Evolutionary conservation across 73 alveolate genomes (phyloP).

Genomic region (Strombidium stylifer): DNA sequence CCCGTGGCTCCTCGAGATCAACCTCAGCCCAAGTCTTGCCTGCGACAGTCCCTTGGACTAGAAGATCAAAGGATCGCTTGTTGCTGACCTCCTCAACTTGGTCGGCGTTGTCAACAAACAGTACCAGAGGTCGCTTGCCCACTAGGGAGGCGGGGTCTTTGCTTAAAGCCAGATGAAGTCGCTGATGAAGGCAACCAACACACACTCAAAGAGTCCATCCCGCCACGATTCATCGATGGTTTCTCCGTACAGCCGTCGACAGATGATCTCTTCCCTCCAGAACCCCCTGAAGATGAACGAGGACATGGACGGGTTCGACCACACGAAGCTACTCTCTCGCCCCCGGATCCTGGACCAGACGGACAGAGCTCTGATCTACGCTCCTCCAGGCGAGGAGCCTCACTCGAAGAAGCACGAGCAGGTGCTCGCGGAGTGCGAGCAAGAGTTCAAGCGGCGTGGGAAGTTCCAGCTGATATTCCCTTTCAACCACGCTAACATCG

Average conservation of each 20-base stretch:
- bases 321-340: background rate
- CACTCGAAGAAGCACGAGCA: slow-evolving; percentile 17
- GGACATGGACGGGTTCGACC: background rate
- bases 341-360: background rate
- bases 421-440: slow-evolving; percentile 64
- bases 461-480: slow-evolving; percentile 69
- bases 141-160: background rate
- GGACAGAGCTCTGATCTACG: background rate
- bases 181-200: background rate
- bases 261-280: slow-evolving; percentile 4
- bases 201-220: background rate
- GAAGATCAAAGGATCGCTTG: slow-evolving; percentile 82
- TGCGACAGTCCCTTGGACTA: slow-evolving; percentile 83
- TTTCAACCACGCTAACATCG: too few species aligned
- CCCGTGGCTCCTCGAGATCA: slow-evolving; percentile 94
- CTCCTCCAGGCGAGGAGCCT: too few species aligned
- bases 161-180: background rate
- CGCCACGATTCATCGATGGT: too few species aligned
- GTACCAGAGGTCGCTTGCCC: slow-evolving; percentile 33
- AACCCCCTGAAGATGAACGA: background rate
- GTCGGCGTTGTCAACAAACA: slow-evolving; percentile 82
- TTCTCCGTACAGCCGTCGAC: background rate
- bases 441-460: slow-evolving; percentile 65
- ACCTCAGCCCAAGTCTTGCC: slow-evolving; percentile 82
- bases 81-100: slow-evolving; percentile 84